Evolutionary conservation across 306 rosid species (phyloP).

Genomic region (Gastrolobium villosum): DNA sequence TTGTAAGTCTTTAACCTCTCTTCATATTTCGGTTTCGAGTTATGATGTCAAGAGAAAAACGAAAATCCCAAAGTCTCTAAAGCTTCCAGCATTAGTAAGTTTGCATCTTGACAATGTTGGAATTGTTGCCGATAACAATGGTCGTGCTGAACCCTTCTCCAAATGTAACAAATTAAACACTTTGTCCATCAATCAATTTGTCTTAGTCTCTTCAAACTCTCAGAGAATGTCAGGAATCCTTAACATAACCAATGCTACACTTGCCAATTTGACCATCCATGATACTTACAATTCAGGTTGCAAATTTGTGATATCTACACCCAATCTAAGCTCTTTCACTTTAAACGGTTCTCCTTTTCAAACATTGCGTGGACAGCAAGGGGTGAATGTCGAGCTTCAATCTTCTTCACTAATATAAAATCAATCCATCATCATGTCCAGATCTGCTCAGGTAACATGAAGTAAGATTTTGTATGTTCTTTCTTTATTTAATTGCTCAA

Average conservation of each 20-base stretch:
- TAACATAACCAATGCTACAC: constrained; percentile 19
- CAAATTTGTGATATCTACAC: constrained; percentile 36
- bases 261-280: constrained; percentile 15
- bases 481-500: not conserved
- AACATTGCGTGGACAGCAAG: not conserved
- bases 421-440: not conserved
- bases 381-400: constrained; percentile 19
- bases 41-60: constrained; percentile 28
- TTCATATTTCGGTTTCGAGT: constrained; percentile 11
- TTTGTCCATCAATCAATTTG: constrained; percentile 5
- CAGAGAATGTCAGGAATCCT: not conserved
- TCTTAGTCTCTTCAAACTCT: not conserved
- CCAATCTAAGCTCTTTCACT: constrained; percentile 18
- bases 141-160: constrained; percentile 36
- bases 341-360: constrained; percentile 22
- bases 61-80: not conserved
- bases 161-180: not conserved
- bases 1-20: constrained; percentile 22
- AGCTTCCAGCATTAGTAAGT: constrained; percentile 21
- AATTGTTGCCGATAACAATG: not conserved
- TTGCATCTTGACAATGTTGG: constrained; percentile 18
- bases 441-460: constrained; percentile 36
- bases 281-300: not conserved
- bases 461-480: not conserved
- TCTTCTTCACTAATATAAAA: constrained; percentile 27